A percentile compares a stretch with the other conserved stretches of the same genome.
phyloP scores from a whole-genome alignment of 805 yeast species.

The Candida tallmaniae region DNA sequence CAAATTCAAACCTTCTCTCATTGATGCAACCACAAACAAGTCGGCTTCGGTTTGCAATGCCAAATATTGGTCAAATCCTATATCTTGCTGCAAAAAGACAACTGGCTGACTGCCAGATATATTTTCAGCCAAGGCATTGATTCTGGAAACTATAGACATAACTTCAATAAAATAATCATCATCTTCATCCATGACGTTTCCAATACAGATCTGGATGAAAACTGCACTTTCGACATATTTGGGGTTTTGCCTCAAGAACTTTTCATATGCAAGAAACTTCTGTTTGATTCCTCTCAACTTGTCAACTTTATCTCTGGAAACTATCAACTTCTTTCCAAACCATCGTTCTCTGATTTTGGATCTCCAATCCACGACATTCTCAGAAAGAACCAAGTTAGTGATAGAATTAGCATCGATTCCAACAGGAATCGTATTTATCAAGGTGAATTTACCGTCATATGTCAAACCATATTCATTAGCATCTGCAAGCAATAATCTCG shows the following conservation, averaged over 20 bases:
- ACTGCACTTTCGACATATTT: constrained; percentile 64
- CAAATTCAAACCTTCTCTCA: constrained; percentile 95
- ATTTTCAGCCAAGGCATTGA: constrained; percentile 70
- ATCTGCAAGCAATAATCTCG: constrained; percentile 78
- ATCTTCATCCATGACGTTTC: constrained; percentile 37
- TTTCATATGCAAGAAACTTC: constrained; percentile 82
- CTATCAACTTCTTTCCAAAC: constrained; percentile 65
- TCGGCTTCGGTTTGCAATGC: constrained; percentile 86
- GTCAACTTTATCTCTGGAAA: constrained; percentile 86
- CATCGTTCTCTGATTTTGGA: constrained; percentile 71
- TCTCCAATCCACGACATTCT: constrained; percentile 62
- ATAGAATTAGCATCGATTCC: constrained; percentile 73
- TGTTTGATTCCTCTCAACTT: constrained; percentile 83
- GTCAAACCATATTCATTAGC: constrained; percentile 59
- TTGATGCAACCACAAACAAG: constrained; percentile 78
- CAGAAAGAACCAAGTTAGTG: constrained; percentile 39
- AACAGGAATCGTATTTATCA: constrained; percentile 60
- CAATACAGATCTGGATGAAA: constrained; percentile 76
- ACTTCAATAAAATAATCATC: constrained; percentile 68
- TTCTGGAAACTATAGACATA: constrained; percentile 74
- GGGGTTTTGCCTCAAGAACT: constrained; percentile 69
- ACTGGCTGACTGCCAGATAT: constrained; percentile 79
- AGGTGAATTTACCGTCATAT: constrained; percentile 53
- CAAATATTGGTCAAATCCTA: constrained; percentile 83
- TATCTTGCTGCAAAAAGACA: constrained; percentile 80